These are phyloP conservation scores for Candida stauntonica DNA, from an alignment of 805 yeast genomes.

Conservation along the genomic window DNA sequence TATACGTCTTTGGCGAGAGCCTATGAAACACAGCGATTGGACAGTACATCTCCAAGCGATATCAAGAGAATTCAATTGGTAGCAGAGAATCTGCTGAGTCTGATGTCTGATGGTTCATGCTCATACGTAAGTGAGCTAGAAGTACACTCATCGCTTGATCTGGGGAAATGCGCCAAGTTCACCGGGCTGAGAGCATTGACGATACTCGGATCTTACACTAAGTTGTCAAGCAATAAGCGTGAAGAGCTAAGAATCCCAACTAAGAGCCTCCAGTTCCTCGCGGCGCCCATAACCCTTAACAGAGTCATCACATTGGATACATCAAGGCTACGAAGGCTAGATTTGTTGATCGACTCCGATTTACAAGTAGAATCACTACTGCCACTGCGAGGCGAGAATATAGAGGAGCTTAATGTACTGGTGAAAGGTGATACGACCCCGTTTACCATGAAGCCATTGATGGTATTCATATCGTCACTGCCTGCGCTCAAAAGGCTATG, in stretches of 20 bases:
- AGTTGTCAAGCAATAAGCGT: too few relatives aligned
- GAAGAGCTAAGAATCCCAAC: background rate
- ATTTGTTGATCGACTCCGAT: slow-evolving; percentile 11
- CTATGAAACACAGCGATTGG: slow-evolving; percentile 7
- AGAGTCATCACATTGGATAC: background rate
- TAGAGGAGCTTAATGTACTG: slow-evolving; percentile 14
- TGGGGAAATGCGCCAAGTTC: slow-evolving; percentile 1
- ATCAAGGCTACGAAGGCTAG: slow-evolving; percentile 9
- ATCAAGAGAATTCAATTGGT: background rate
- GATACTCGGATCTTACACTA: slow-evolving; percentile 13
- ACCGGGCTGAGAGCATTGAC: slow-evolving; percentile 13
- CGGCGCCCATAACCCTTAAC: slow-evolving; percentile 3
- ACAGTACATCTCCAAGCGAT: background rate
- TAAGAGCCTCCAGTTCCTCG: slow-evolving; percentile 10
- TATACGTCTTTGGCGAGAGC: slow-evolving; percentile 14
- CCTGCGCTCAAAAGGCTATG: slow-evolving; percentile 5
- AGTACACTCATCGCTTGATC: slow-evolving; percentile 2
- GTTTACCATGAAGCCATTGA: slow-evolving; percentile 5
- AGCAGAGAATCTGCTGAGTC: background rate
- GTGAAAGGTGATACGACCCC: slow-evolving; percentile 2
- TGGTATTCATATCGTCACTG: background rate
- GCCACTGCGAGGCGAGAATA: slow-evolving; percentile 1
- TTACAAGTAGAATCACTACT: background rate
- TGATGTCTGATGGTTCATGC: slow-evolving; percentile 1
- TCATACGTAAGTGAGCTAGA: slow-evolving; percentile 10